These are phyloP conservation scores for Vigna angularis DNA, from an alignment of 306 rosid species.

Conservation along the genomic window DNA sequence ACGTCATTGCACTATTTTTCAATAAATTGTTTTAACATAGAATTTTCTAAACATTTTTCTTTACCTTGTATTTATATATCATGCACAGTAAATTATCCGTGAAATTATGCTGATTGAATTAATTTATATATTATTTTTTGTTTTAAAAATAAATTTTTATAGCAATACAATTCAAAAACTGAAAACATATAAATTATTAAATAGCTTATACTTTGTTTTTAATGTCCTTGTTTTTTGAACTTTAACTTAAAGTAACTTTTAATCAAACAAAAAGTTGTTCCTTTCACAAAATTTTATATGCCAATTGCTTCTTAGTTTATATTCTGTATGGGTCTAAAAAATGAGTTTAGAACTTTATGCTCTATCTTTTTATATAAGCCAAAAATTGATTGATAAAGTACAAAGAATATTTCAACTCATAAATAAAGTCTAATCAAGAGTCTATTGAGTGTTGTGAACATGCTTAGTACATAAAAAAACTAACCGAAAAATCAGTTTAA, in stretches of 20 bases:
- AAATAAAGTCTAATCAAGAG: background rate
- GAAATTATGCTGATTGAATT: no score
- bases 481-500: background rate
- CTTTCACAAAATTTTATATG: background rate
- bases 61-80: no score
- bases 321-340: background rate
- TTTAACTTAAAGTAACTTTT: background rate
- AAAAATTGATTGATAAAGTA: background rate
- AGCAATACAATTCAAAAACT: background rate
- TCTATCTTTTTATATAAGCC: conserved; percentile 8
- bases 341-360: background rate
- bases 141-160: no score
- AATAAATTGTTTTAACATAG: no score
- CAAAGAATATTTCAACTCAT: background rate
- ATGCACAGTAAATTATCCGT: no score
- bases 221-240: background rate
- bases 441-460: background rate
- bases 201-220: background rate
- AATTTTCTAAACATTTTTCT: no score
- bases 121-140: no score
- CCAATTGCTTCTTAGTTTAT: background rate
- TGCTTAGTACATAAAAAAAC: background rate
- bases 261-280: background rate
- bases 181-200: background rate
- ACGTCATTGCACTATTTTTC: no score